A percentile compares a stretch with the other conserved stretches of the same genome.
Evolutionary conservation across 768 basidiomycete genomes (phyloP).

Genomic region (Leccinum truebloodii): DNA sequence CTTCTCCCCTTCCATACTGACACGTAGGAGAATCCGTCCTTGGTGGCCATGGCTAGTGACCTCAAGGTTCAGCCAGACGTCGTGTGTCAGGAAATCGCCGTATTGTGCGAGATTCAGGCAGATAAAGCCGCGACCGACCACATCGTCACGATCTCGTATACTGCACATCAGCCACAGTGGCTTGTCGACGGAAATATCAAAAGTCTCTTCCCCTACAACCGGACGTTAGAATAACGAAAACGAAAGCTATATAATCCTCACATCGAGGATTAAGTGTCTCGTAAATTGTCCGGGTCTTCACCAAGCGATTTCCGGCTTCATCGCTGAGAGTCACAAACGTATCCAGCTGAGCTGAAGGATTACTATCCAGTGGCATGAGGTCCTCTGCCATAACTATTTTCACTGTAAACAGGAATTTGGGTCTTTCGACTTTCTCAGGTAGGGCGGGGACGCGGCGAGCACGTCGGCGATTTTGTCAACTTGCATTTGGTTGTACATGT

Average conservation of each 20-base stretch:
- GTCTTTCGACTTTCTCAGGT: slow-evolving; percentile 65
- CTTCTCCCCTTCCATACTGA: slow-evolving; percentile 99
- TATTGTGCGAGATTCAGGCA: slow-evolving; percentile 89
- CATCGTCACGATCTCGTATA: slow-evolving; percentile 89
- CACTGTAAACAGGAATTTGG: slow-evolving; percentile 85
- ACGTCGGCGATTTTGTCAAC: slow-evolving; percentile 82
- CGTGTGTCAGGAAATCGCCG: slow-evolving; percentile 86
- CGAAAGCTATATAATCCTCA: slow-evolving; percentile 39
- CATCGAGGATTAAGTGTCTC: slow-evolving; percentile 90
- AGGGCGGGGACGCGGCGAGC: slow-evolving; percentile 61
- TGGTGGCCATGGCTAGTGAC: slow-evolving; percentile 44
- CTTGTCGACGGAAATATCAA: slow-evolving; percentile 91
- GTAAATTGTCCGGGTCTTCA: slow-evolving; percentile 95
- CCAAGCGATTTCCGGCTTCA: slow-evolving; percentile 83
- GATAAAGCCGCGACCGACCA: slow-evolving; percentile 87
- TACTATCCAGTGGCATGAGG: slow-evolving; percentile 74
- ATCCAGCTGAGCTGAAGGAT: slow-evolving; percentile 78
- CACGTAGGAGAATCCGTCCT: slow-evolving; percentile 81
- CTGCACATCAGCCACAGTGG: slow-evolving; percentile 98
- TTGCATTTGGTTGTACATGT: slow-evolving; percentile 90
- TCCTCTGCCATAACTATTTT: slow-evolving; percentile 93
- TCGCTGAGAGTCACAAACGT: slow-evolving; percentile 95
- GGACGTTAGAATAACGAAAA: slow-evolving; percentile 8
- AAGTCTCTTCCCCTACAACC: slow-evolving; percentile 88
- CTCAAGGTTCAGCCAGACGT: slow-evolving; percentile 91